Base-by-base conservation (phyloP, 306 rosid species). In the Myrica gale region DNA sequence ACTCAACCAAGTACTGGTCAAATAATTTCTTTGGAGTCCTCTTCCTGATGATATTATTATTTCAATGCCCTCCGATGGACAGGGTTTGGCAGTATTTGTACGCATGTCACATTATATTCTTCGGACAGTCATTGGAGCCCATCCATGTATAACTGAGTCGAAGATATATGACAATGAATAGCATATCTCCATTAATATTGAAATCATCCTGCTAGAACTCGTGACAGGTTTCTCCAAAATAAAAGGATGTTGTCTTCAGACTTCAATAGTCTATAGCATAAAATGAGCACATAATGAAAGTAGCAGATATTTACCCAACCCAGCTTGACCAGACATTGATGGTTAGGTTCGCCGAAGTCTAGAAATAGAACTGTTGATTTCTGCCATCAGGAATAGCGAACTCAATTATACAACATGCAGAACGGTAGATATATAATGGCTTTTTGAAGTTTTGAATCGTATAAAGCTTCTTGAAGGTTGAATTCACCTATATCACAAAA, bases 221-320 rank as follows among this genome's bases (percentile, higher is more conserved):
- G 16, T 4, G 15, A 63, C 2, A 65, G 50, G 26, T 17, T 65
- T 65, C 7, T 0, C 15, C 20, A 65, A 65, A 41, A 42, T 42
- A 62, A 62, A 32, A 41, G 8, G 17, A n/a, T 42, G 20, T 1
- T 41, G 12, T 42, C 9, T 65, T 65, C 46, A 4, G 12, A 16
- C 9, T 65, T 65, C 46, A 4, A 39, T 41, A 4, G n/a, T 41
- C 13, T 17, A 7, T 65, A 48, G 21, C n/a, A 23, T 65, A 41
- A 17, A 21, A 65, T 65, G 70, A 65, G 70, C 70, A 41, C 32
- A n/a, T 41, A 23, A 63, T n/a, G 50, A 13, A 26, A 65, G 70
- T 26, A 17, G 6, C 46, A 37, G 46, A 62, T 9, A 37, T 61
- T 61, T 61, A 32, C 68, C 68, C 16, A 62, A 62, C 11, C 69